Conservation (phyloP, 2,329 filamentous ascomycete genomes). For the Boeremia lycopersici region DNA sequence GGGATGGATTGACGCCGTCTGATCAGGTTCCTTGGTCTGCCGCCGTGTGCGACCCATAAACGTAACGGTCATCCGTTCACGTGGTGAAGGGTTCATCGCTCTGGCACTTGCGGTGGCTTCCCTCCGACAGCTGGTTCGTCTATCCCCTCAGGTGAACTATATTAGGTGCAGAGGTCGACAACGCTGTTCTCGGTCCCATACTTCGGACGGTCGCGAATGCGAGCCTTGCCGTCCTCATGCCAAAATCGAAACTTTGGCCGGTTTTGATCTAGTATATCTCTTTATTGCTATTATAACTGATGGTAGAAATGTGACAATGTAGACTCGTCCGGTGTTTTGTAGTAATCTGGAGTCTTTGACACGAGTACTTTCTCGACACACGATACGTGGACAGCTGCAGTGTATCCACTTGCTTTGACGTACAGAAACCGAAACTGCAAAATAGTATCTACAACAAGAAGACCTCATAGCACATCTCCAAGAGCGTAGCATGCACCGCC, state of each 20-base stretch:
- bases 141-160: constrained; percentile 14
- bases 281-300: background rate
- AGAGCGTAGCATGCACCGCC: constrained; percentile 1
- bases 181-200: constrained; percentile 12
- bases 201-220: constrained; percentile 2
- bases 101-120: constrained; percentile 26
- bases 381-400: constrained; percentile 4
- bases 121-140: constrained; percentile 9
- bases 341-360: background rate
- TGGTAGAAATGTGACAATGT: background rate
- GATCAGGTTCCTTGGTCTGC: constrained; percentile 1
- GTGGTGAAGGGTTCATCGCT: constrained; percentile 11
- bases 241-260: background rate
- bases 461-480: background rate
- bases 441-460: background rate
- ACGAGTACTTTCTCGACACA: no score
- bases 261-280: background rate
- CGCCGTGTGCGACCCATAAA: constrained; percentile 4
- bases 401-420: background rate
- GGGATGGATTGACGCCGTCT: constrained; percentile 15
- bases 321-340: constrained; percentile 1
- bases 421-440: constrained; percentile 9
- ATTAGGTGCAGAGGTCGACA: constrained; percentile 21
- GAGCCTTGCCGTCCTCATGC: constrained; percentile 1
- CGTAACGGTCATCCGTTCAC: constrained; percentile 19